Evolutionary conservation across 2,329 filamentous ascomycete genomes (phyloP).

Genomic region (Hymenoscyphus albidus): DNA sequence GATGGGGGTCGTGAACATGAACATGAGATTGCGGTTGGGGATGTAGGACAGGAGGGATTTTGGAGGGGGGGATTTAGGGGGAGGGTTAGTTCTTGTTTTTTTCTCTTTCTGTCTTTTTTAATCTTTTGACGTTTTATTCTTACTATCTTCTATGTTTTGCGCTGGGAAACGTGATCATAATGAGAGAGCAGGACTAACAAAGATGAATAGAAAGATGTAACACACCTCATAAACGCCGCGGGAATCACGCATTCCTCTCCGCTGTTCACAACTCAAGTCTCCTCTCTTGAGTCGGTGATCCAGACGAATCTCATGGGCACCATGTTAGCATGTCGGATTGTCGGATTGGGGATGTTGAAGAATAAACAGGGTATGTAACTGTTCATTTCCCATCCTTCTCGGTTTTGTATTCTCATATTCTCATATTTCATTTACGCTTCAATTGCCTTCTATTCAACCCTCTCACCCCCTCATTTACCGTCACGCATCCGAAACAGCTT

Average conservation of each 20-base stretch:
- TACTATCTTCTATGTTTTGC: neutral
- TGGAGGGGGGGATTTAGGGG: conserved; percentile 26
- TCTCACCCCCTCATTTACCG: too few species aligned
- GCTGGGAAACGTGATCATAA: neutral
- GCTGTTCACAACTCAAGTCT: conserved; percentile 51
- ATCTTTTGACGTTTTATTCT: neutral
- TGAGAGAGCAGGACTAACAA: neutral
- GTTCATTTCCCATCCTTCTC: neutral
- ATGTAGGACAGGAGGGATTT: conserved; percentile 29
- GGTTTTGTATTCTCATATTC: too few species aligned
- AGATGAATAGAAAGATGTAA: conserved; percentile 33
- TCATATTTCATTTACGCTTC: neutral
- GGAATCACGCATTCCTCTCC: conserved; percentile 65
- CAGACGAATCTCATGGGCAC: conserved; percentile 68
- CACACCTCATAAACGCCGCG: conserved; percentile 75
- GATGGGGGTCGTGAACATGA: neutral
- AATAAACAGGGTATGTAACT: conserved; percentile 31
- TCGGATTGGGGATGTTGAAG: conserved; percentile 47
- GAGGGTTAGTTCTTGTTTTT: conserved; percentile 21
- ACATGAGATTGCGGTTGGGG: conserved; percentile 29
- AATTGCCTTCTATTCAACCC: too few species aligned
- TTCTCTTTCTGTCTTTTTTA: neutral
- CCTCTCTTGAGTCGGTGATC: conserved; percentile 54
- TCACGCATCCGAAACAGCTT: neutral
- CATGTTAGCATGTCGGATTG: conserved; percentile 55